These are phyloP conservation scores for Lactarius akahatsu DNA, from an alignment of 768 basidiomycete genomes.

Conservation along the genomic window DNA sequence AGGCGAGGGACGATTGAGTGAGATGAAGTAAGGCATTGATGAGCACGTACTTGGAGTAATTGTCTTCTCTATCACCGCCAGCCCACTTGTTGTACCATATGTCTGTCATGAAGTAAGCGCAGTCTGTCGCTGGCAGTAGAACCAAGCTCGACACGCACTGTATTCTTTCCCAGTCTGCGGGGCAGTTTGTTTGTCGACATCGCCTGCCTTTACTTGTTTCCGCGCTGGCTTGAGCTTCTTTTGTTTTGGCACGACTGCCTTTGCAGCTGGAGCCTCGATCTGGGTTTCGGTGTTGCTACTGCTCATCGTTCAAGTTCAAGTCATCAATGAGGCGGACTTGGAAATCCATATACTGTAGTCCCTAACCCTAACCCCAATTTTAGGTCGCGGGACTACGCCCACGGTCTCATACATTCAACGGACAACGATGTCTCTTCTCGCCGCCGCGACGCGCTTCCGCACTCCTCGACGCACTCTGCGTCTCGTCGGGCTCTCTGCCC, in stretches of 20 bases:
- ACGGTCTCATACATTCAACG: neutral
- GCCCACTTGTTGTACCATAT: slow-evolving; percentile 99
- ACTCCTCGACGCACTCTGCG: neutral
- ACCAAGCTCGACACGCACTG: slow-evolving; percentile 55
- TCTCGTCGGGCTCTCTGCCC: neutral
- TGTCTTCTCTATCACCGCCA: slow-evolving; percentile 97
- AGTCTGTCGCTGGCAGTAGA: neutral
- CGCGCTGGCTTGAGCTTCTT: slow-evolving; percentile 90
- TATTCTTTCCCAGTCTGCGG: slow-evolving; percentile 95
- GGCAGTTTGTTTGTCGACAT: slow-evolving; percentile 85
- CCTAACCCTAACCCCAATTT: slow-evolving; percentile 18
- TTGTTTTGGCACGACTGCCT: slow-evolving; percentile 31
- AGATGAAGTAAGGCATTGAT: slow-evolving; percentile 16
- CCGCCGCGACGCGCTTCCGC: slow-evolving; percentile 9
- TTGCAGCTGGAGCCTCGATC: slow-evolving; percentile 7
- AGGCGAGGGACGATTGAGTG: slow-evolving; percentile 1
- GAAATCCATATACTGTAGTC: neutral
- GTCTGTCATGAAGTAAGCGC: slow-evolving; percentile 46
- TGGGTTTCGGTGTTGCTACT: slow-evolving; percentile 23
- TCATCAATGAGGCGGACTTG: neutral
- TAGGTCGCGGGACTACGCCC: neutral
- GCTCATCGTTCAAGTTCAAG: slow-evolving; percentile 16
- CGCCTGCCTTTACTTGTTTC: slow-evolving; percentile 88
- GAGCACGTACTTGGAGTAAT: slow-evolving; percentile 80
- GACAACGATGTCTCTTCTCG: slow-evolving; percentile 20